These are phyloP conservation scores for Sporothrix inflata DNA, from an alignment of 2,329 filamentous ascomycete species.

Conservation along the genomic window DNA sequence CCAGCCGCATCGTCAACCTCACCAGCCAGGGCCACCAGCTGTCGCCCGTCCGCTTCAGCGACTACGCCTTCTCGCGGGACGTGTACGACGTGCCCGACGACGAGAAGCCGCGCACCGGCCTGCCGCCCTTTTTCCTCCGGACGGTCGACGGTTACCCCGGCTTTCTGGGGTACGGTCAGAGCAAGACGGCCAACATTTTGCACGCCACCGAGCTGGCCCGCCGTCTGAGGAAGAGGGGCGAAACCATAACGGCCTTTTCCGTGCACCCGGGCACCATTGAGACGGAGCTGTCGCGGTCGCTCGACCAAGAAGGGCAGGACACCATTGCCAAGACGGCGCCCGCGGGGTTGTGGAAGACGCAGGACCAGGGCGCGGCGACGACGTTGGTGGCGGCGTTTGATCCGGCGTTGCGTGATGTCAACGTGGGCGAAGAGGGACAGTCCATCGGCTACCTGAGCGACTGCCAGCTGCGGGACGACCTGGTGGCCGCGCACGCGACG, in stretches of 20 bases:
- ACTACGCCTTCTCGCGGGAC: conserved; percentile 46
- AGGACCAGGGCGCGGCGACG: conserved; percentile 46
- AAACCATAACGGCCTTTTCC: conserved; percentile 39
- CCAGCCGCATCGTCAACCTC: conserved; percentile 48
- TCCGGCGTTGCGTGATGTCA: conserved; percentile 39
- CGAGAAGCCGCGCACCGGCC: conserved; percentile 31
- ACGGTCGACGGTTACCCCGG: conserved; percentile 36
- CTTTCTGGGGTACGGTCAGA: conserved; percentile 51
- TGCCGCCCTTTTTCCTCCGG: conserved; percentile 23
- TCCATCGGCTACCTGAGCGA: conserved; percentile 46
- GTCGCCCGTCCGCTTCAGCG: conserved; percentile 47
- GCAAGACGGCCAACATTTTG: conserved; percentile 53
- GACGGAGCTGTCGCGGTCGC: conserved; percentile 38
- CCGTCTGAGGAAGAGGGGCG: conserved; percentile 36
- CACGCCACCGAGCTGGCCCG: conserved; percentile 44
- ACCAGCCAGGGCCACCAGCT: conserved; percentile 45
- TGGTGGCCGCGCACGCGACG: conserved; percentile 39
- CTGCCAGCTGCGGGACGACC: conserved; percentile 43
- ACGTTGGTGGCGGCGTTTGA: conserved; percentile 49
- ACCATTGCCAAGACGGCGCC: conserved; percentile 38
- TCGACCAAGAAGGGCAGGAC: conserved; percentile 35
- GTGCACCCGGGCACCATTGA: conserved; percentile 44
- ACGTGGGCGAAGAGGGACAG: conserved; percentile 36
- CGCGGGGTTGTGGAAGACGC: conserved; percentile 42
- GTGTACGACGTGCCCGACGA: conserved; percentile 42